Evolutionary conservation across 2,329 filamentous ascomycete genomes (phyloP).

Genomic region (Arthroderma sp.): DNA sequence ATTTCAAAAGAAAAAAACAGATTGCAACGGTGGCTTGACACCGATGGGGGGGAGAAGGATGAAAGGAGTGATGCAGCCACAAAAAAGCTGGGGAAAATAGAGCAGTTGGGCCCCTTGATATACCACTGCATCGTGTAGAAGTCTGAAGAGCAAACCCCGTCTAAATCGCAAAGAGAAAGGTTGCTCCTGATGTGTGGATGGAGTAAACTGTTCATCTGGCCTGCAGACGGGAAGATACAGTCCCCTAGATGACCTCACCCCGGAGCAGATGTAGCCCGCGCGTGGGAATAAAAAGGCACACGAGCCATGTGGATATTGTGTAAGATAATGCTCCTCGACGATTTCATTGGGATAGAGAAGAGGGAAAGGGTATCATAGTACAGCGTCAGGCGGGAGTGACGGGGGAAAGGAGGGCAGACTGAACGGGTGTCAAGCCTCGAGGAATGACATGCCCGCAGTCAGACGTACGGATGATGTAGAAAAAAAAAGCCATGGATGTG

Average conservation of each 20-base stretch:
- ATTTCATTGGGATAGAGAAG: not conserved
- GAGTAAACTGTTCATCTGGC: slow-evolving; percentile 1
- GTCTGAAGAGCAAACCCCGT: not conserved
- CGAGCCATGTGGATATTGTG: not conserved
- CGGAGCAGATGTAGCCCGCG: not conserved
- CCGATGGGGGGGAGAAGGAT: not conserved
- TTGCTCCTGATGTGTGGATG: not conserved
- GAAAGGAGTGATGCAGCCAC: not conserved
- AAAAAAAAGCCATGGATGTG: not conserved
- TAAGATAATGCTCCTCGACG: not conserved
- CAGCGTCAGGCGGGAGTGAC: not conserved
- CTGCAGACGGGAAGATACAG: not conserved
- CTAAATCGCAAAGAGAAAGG: not conserved
- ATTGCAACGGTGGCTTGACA: not conserved
- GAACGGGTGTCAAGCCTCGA: not conserved
- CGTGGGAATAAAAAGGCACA: not conserved
- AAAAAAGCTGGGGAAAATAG: not conserved
- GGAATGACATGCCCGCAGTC: not conserved
- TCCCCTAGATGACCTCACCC: not conserved
- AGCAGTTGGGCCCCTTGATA: not conserved
- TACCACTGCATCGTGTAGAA: not conserved
- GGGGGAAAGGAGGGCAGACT: not conserved
- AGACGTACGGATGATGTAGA: not conserved
- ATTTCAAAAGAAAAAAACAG: not conserved
- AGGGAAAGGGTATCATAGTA: not conserved